phyloP scores from a whole-genome alignment of 345 rosid species.

The Noccaea bulbosa region DNA sequence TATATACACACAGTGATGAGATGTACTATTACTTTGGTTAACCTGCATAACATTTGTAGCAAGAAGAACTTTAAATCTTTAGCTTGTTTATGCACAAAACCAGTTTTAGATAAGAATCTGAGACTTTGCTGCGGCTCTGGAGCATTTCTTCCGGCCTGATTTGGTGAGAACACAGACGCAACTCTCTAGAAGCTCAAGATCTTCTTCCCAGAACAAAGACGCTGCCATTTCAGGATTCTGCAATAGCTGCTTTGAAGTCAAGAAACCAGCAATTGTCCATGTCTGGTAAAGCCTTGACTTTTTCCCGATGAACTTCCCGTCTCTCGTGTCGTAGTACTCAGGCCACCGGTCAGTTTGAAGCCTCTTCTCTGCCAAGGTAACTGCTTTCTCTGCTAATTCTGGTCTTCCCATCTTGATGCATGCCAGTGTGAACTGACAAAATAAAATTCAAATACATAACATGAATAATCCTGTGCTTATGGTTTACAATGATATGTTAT shows the following conservation, averaged over 20 bases:
- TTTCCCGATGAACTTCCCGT: constrained; percentile 80
- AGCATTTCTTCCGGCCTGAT: constrained; percentile 70
- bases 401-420: constrained; percentile 82
- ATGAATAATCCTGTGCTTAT: not conserved
- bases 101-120: constrained; percentile 66
- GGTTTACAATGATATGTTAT: not conserved
- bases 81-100: constrained; percentile 10
- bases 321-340: constrained; percentile 80
- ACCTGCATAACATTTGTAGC: constrained; percentile 20
- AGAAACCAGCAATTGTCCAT: constrained; percentile 82
- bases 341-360: constrained; percentile 78
- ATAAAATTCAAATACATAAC: constrained; percentile 6
- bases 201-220: constrained; percentile 78
- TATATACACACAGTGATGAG: not conserved
- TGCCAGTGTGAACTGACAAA: constrained; percentile 75
- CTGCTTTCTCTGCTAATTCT: constrained; percentile 74
- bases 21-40: constrained; percentile 22
- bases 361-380: constrained; percentile 69
- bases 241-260: constrained; percentile 67
- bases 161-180: constrained; percentile 75
- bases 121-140: constrained; percentile 71
- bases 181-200: constrained; percentile 71
- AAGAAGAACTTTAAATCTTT: constrained; percentile 18
- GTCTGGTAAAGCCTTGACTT: constrained; percentile 78
- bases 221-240: constrained; percentile 74